Evolutionary conservation across 495 filamentous ascomycete genomes (phyloP), one percentile per base, ranked within the genome.

Genomic region (Monascus purpureus): DNA sequence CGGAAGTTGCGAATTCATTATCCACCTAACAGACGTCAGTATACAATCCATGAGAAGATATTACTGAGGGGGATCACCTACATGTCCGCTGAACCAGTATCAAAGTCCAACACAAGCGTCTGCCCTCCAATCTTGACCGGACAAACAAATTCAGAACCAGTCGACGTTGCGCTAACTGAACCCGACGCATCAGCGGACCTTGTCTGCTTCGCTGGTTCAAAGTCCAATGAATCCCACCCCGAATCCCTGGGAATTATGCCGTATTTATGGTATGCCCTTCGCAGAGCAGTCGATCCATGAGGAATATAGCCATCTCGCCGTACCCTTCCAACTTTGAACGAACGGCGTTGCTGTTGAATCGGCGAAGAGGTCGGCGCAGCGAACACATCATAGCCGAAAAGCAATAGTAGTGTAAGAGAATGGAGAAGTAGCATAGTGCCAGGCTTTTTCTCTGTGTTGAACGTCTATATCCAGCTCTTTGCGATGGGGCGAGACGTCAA

Each of bases 11-110:
- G 73, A 73, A 62, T 72, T 84, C 58, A 88, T 79, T 18, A 87
- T 71, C 84, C 84, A 93, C 37, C 70, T 73, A 22, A 1, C 15
- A 17, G 14, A 28, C 9, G 23, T 36, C 20, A 29, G 29, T 11
- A 6, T 7, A 25, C 12, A 9, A 6, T 14, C 6, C 13, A n/a
- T 20, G 20, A 11, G 8, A 24, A 29, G 6, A 32, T 7, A 25
- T 25, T 13, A 37, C 12, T 12, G 8, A 12, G 12, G 11, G 51
- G 59, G 40, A 61, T 59, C 22, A 70, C 79, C 56, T 73, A 84
- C 58, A 93, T 59, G 50, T 90, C 83, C 11, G 83, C 70, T 4
- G 79, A 85, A 32, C 84, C 84, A 12, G 81, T 82, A 51, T 93
- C 84, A 49, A 93, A 82, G 43, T 86, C 72, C 47, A 93, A 60